Evolutionary conservation across 2,329 filamentous ascomycete species (phyloP), one percentile per base, ranked within the genome.

Genomic region (Penicillium decumbens): DNA sequence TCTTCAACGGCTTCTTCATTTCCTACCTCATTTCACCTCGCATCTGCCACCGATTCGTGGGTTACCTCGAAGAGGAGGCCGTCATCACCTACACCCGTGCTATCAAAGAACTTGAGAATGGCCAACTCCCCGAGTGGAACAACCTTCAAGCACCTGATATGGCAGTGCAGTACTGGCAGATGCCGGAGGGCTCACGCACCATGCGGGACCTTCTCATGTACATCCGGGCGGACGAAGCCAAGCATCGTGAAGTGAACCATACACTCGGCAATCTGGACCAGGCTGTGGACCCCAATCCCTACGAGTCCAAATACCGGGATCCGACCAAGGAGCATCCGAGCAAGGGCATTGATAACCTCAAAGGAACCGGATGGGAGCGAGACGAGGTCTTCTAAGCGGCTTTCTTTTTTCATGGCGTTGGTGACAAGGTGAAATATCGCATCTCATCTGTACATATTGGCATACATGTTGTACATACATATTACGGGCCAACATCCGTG

Each of bases 1-100:
- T 95, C 78, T 96, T 95, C 80, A 98, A 98, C 73, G 81, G 83
- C 56, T 82, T 97, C 68, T 97, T 98, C 78, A 52, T 95, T 54
- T 80, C 86, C 41, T 97, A 97, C 72, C 83, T 98, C 29, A 65
- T 95, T 52, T 89, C 86, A 1, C 92, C 93, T 6, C 83, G 85
- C 53, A 92, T 89, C 55, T 92, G 88, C 64, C 93, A 98, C 71
- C 86, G 93, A 39, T 97, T 98, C 70, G 91, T 97, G 45, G 93
- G 91, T 1, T 97, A 97, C 62, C 82, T 98, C 10, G 93, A 98
- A 71, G 93, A 98, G 69, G 93, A 98, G 71, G 93, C 93, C 7
- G 92, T 97, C 1, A 81, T 95, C 65, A 98, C 93, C 0, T 98
- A 98, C 75, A 93, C 89, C 0, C 84, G 90, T 43, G 88, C 89